These are phyloP conservation scores for Jackrogersella minutella DNA, from an alignment of 495 filamentous ascomycete genomes.

Conservation along the genomic window DNA sequence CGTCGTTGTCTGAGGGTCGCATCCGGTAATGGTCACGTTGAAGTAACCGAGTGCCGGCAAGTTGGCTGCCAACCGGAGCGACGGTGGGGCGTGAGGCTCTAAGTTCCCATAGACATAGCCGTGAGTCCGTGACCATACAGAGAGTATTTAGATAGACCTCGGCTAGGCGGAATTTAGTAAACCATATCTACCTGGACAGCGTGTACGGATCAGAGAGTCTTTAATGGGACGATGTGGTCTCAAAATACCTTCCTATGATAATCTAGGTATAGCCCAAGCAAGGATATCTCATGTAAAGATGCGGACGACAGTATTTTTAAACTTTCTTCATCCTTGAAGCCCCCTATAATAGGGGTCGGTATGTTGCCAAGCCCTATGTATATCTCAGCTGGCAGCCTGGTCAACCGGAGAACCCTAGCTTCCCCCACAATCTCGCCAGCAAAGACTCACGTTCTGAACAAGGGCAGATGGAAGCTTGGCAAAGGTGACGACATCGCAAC, in stretches of 20 bases:
- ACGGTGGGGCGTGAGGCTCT: slow-evolving; percentile 29
- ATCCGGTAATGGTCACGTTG: slow-evolving; percentile 13
- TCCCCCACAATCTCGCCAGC: slow-evolving; percentile 32
- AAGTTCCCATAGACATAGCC: slow-evolving; percentile 17
- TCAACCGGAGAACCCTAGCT: slow-evolving; percentile 20
- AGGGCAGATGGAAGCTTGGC: slow-evolving; percentile 38
- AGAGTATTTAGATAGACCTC: slow-evolving; percentile 24
- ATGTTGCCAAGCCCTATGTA: slow-evolving; percentile 23
- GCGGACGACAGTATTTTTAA: neutral
- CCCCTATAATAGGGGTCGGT: neutral
- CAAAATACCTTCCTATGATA: neutral
- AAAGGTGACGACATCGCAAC: slow-evolving; percentile 15
- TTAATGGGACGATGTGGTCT: slow-evolving; percentile 9
- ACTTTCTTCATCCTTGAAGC: neutral
- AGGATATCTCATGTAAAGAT: neutral
- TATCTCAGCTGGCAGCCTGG: slow-evolving; percentile 13
- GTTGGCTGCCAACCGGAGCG: slow-evolving; percentile 16
- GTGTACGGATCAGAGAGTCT: neutral
- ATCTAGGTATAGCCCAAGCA: neutral
- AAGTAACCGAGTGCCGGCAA: slow-evolving; percentile 32
- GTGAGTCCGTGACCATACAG: slow-evolving; percentile 17
- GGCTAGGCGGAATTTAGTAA: slow-evolving; percentile 22
- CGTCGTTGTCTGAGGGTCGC: slow-evolving; percentile 25
- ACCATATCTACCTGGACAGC: neutral
- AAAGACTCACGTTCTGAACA: slow-evolving; percentile 19